Conservation (phyloP, 768 basidiomycete genomes). For the Pleurotus tuber-regium region DNA sequence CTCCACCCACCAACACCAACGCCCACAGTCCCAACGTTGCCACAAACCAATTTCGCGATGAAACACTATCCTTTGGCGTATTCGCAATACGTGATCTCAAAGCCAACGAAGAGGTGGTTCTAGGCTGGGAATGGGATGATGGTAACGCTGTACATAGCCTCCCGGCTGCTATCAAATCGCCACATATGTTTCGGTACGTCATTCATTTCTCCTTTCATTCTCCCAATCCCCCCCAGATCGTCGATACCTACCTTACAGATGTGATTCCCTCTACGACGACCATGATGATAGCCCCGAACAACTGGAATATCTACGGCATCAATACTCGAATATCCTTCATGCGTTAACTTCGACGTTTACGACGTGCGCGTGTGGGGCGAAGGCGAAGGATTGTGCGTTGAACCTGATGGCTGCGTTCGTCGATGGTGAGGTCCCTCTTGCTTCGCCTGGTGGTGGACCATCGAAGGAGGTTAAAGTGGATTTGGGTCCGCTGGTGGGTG, state of each 20-base stretch:
- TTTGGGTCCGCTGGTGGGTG: conserved; percentile 64
- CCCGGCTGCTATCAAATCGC: conserved; percentile 61
- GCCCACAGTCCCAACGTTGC: too few relatives aligned
- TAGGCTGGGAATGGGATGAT: conserved; percentile 98
- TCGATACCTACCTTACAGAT: conserved; percentile 4
- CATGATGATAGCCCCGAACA: conserved; percentile 38
- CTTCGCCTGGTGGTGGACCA: background rate
- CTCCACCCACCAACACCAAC: conserved; percentile 18
- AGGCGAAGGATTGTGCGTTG: conserved; percentile 60
- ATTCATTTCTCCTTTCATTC: conserved; percentile 12
- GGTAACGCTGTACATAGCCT: conserved; percentile 78
- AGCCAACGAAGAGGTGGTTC: conserved; percentile 79
- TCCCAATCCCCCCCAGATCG: conserved; percentile 6
- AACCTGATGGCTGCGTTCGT: conserved; percentile 67
- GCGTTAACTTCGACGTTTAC: conserved; percentile 69
- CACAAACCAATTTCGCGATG: too few relatives aligned
- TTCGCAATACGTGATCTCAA: conserved; percentile 77
- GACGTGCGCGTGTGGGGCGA: conserved; percentile 70
- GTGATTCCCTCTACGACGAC: too few relatives aligned
- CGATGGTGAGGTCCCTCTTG: conserved; percentile 18
- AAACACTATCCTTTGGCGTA: conserved; percentile 67
- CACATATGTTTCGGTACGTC: conserved; percentile 57
- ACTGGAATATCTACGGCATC: conserved; percentile 52
- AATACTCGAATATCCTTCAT: conserved; percentile 70
- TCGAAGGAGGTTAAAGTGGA: conserved; percentile 27